Base-by-base conservation (phyloP, 169 alveolate species). In the Toxoplasma gondii region DNA sequence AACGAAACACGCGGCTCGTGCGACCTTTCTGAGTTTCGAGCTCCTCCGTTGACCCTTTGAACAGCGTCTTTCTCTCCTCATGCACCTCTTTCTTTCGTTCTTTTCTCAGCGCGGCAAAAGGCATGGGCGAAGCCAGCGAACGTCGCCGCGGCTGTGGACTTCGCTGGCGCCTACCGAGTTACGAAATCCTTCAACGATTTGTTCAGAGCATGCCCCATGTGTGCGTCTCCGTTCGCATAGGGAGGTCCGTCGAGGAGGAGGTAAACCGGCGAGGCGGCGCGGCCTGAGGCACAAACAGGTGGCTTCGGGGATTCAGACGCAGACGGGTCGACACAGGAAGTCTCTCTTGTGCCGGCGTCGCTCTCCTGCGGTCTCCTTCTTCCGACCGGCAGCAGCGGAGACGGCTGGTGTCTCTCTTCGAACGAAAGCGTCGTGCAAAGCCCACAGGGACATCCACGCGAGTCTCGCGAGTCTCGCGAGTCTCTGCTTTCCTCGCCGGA, bases 241-340 rank as follows among this genome's bases (percentile, higher is more conserved):
- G 99, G 99, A 36, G 99, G 99, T 29, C 99, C 99, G 92, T 98
- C 99, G 88, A 93, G 96, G 80, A 95, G 84, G 88, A 93, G 45
- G 64, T 82, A 82, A 0, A 82, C 41, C 31, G 67, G 67, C 1
- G 36, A 82, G 41, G 67, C 38, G 36, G 38, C n/a, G 38, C 12
- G 45, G 49, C 34, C 54, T 2, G 45, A 27, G 34, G 45, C 34
- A 31, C 44, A 49, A 22, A 80, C n/a, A 31, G 49, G 12, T 12
- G 58, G 4, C 58, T 12, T 4, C 58, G 67, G 67, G 41, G 69
- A 31, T n/a, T 34, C 69, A 2, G 87, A 31, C 10, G 64, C 53
- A 44, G 92, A 0, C 74, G 86, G 45, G 39, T 78, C 86, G 86
- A 22, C 5, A 31, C 82, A 2, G 34, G 34, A 7, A 12, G 43